A percentile compares a stretch with the other conserved stretches of the same genome.
These are phyloP conservation scores for Phytophthora megakarya DNA, from an alignment of 352 stramenopile species.

Conservation along the genomic window DNA sequence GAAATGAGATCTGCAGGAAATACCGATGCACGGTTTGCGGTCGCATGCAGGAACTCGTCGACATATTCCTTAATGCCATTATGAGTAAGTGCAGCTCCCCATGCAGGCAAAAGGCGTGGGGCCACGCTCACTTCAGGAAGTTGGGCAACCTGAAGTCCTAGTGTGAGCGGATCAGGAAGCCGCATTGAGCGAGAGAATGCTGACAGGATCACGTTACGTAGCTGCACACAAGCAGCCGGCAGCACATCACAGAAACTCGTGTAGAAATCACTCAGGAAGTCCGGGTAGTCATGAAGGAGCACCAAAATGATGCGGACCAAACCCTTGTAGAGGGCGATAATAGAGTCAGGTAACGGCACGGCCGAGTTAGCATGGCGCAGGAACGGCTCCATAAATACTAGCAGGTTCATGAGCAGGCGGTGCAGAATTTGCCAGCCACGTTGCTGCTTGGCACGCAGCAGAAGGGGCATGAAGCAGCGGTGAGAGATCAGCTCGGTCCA, in stretches of 20 bases:
- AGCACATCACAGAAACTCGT: slow-evolving; percentile 98
- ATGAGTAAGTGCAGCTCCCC: slow-evolving; percentile 91
- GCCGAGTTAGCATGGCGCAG: slow-evolving; percentile 87
- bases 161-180: slow-evolving; percentile 97
- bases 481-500: slow-evolving; percentile 99
- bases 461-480: slow-evolving; percentile 97
- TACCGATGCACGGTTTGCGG: slow-evolving; percentile 87
- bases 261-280: slow-evolving; percentile 98
- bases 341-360: slow-evolving; percentile 84
- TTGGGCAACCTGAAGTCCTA: slow-evolving; percentile 97
- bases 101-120: slow-evolving; percentile 95
- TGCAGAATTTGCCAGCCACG: slow-evolving; percentile 98
- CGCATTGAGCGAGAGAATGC: slow-evolving; percentile 97
- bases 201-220: slow-evolving; percentile 98
- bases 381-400: slow-evolving; percentile 98
- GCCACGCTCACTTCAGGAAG: slow-evolving; percentile 96
- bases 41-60: slow-evolving; percentile 94
- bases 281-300: slow-evolving; percentile 98
- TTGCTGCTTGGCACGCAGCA: slow-evolving; percentile 93
- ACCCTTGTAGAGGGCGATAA: slow-evolving; percentile 97
- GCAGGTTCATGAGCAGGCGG: slow-evolving; percentile 96
- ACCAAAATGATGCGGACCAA: slow-evolving; percentile 97
- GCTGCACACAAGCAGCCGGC: slow-evolving; percentile 96
- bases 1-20: slow-evolving; percentile 80
- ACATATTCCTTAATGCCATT: slow-evolving; percentile 93